Conservation (phyloP, 805 yeast species). For the Saccharomycopsis oosterbeekiorum region DNA sequence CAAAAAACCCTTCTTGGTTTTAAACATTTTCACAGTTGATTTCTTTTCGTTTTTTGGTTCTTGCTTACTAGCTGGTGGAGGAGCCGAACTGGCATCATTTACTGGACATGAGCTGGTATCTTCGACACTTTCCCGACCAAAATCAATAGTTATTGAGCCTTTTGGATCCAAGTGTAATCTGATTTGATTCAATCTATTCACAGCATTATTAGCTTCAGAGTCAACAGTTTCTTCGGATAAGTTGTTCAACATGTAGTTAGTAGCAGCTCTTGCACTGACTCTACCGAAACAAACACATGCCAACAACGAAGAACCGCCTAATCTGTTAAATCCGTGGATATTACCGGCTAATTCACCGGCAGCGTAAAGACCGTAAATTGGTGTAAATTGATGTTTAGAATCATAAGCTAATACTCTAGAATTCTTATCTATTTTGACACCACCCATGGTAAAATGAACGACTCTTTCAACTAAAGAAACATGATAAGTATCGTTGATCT, state of each 20-base stretch:
- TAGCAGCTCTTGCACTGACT: constrained; percentile 33
- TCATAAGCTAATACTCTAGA: constrained; percentile 29
- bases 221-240: constrained; percentile 22
- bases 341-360: constrained; percentile 55
- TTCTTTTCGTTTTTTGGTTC: constrained; percentile 5
- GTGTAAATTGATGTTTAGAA: constrained; percentile 23
- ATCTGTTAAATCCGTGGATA: constrained; percentile 45
- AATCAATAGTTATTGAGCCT: constrained; percentile 29
- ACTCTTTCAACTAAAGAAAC: constrained; percentile 48
- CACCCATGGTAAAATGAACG: constrained; percentile 63
- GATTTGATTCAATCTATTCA: constrained; percentile 32
- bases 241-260: constrained; percentile 26
- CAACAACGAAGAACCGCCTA: constrained; percentile 45
- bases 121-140: constrained; percentile 19
- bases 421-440: constrained; percentile 42
- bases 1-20: constrained; percentile 22
- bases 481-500: constrained; percentile 30
- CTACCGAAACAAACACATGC: constrained; percentile 48
- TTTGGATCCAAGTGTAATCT: constrained; percentile 37
- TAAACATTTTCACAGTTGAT: constrained; percentile 16
- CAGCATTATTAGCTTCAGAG: constrained; percentile 20
- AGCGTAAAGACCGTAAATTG: constrained; percentile 39
- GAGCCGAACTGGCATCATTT: neutral
- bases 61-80: neutral
- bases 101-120: neutral